Evolutionary conservation across 2,329 filamentous ascomycete species (phyloP), one percentile per base, ranked within the genome.

Genomic region (Phyllosticta ampelicida): DNA sequence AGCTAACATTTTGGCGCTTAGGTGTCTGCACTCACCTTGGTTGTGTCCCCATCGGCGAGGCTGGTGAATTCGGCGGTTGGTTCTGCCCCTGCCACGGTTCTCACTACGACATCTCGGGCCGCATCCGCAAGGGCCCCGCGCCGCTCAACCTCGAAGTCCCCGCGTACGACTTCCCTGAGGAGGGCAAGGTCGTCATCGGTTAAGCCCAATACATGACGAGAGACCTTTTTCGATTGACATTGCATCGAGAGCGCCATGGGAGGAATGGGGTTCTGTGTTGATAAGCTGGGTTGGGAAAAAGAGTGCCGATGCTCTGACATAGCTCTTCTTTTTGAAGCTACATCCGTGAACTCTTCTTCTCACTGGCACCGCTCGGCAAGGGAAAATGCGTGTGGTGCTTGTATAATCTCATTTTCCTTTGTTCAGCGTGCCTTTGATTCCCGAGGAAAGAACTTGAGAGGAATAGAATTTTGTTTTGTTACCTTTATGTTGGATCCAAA

Each of bases 1-100:
- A 13, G 49, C 56, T 74, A 64, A 73, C 62, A 60, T 48, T 23
- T 21, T 20, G 19, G 21, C 59, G 29, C 20, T 60, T 64, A 92
- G 89, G 90, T 78, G 92, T 99, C 77, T 99, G 94, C 87, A 99
- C 94, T 71, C 94, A 99, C 78, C 81, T 99, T 73, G 94, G 94
- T 78, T 99, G 94, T 84, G 94, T 99, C 67, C 94, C 94, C 73
- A 99, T 99, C 70, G 94, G 95, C 71, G 94, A 99, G 81, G 90
- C 94, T 64, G 94, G 94, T 75, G 95, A 99, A 78, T 99, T 81
- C 71, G 94, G 94, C 74, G 94, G 94, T 73, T 99, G 94, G 94
- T 99, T 99, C 87, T 99, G 94, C 82, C 94, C 94, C 65, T 99
- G 94, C 88, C 94, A 99, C 84, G 94, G 94, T 77, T 96, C 91